A percentile compares a stretch with the other conserved stretches of the same genome.
Evolutionary conservation across 805 yeast genomes (phyloP).

Genomic region (Cephaloascus fragrans): DNA sequence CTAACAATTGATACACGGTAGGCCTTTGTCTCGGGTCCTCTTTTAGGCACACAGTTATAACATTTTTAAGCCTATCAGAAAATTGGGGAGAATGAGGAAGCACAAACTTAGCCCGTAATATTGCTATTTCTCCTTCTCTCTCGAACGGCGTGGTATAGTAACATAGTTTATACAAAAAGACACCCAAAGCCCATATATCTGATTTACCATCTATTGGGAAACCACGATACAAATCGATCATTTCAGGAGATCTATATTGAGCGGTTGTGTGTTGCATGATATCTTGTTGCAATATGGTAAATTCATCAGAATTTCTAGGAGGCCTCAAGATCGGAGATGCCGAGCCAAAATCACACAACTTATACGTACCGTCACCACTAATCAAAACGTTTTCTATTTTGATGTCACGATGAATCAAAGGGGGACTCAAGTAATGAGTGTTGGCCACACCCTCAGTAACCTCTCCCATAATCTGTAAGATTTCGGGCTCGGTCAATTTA

Average conservation of each 20-base stretch:
- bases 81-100: slow-evolving; percentile 49
- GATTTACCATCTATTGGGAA: slow-evolving; percentile 84
- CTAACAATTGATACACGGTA: slow-evolving; percentile 59
- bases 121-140: slow-evolving; percentile 71
- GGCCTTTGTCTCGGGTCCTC: slow-evolving; percentile 69
- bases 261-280: slow-evolving; percentile 89
- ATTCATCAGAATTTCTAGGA: slow-evolving; percentile 67
- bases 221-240: slow-evolving; percentile 81
- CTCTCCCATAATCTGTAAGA: slow-evolving; percentile 76
- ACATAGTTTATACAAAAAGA: slow-evolving; percentile 81
- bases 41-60: slow-evolving; percentile 50
- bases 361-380: slow-evolving; percentile 58
- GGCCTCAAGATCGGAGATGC: slow-evolving; percentile 63
- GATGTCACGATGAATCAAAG: slow-evolving; percentile 83
- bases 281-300: slow-evolving; percentile 72
- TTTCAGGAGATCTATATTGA: slow-evolving; percentile 92
- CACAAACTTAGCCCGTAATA: slow-evolving; percentile 43
- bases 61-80: slow-evolving; percentile 51
- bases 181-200: slow-evolving; percentile 96
- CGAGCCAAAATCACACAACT: slow-evolving; percentile 91
- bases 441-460: slow-evolving; percentile 69
- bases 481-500: slow-evolving; percentile 68
- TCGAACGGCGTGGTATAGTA: slow-evolving; percentile 95
- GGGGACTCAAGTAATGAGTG: slow-evolving; percentile 71
- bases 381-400: slow-evolving; percentile 92